Percentiles rank a stretch among this genome's conserved stretches.
Evolutionary conservation across 257 asterid species (phyloP).

Genomic region (Mentha longifolia): DNA sequence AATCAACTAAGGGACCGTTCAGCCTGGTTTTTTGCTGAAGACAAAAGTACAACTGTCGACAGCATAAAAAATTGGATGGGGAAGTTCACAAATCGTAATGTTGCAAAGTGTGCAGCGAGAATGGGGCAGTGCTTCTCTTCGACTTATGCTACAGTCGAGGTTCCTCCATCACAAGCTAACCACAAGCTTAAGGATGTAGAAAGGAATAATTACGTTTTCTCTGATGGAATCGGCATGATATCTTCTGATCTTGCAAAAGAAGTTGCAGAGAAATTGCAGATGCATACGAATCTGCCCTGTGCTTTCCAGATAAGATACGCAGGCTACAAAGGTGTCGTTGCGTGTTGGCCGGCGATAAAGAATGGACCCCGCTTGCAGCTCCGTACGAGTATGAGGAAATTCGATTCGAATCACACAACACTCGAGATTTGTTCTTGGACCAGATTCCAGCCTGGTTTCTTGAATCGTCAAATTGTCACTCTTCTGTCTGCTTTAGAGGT

Average conservation of each 20-base stretch:
- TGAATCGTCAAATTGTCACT: slow-evolving; percentile 83
- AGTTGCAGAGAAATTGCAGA: slow-evolving; percentile 76
- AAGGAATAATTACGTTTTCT: slow-evolving; percentile 70
- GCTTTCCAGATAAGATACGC: slow-evolving; percentile 94
- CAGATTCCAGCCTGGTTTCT: slow-evolving; percentile 84
- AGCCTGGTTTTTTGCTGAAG: slow-evolving; percentile 97
- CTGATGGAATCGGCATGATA: slow-evolving; percentile 90
- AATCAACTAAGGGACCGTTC: slow-evolving; percentile 90
- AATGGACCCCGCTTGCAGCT: slow-evolving; percentile 53
- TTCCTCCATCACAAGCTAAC: slow-evolving; percentile 49
- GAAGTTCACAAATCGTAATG: slow-evolving; percentile 54
- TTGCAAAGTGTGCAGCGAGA: slow-evolving; percentile 93
- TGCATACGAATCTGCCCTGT: slow-evolving; percentile 61
- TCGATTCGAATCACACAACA: slow-evolving; percentile 68
- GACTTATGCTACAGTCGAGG: slow-evolving; percentile 87
- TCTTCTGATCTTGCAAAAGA: slow-evolving; percentile 69
- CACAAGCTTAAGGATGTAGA: slow-evolving; percentile 51
- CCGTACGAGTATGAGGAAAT: slow-evolving; percentile 79
- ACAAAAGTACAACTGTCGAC: slow-evolving; percentile 37
- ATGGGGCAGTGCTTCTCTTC: slow-evolving; percentile 98
- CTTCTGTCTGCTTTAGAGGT: slow-evolving; percentile 86
- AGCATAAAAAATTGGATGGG: slow-evolving; percentile 88
- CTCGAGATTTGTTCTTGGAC: slow-evolving; percentile 98
- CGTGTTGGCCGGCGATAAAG: slow-evolving; percentile 67
- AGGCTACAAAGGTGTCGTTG: slow-evolving; percentile 89